Percentiles rank a stretch among this genome's conserved stretches.
Evolutionary conservation across 1,284 basidiomycete genomes (phyloP).

Genomic region (Apiotrichum veenhuisii): DNA sequence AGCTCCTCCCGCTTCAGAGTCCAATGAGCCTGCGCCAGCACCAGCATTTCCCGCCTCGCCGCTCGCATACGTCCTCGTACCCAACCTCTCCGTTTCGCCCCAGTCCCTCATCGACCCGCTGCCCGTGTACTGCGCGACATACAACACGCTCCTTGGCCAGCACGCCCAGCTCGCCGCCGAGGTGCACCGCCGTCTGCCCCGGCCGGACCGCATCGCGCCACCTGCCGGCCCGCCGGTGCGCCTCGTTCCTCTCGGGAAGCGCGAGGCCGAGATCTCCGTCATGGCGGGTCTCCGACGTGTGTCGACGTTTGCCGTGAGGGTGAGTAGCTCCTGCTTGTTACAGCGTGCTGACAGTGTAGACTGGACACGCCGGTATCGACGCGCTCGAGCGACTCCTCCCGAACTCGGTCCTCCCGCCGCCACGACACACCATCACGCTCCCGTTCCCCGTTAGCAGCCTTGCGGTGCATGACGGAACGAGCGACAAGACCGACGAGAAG

Average conservation of each 20-base stretch:
- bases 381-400: constrained; percentile 30
- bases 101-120: constrained; percentile 37
- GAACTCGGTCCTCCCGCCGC: constrained; percentile 35
- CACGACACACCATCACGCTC: constrained; percentile 39
- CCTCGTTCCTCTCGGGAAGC: constrained; percentile 67
- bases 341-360: constrained; percentile 18
- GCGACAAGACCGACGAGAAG: background rate
- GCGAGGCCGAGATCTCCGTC: constrained; percentile 63
- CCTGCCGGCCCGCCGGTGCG: constrained; percentile 43
- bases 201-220: background rate
- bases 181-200: background rate
- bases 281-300: constrained; percentile 65
- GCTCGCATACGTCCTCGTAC: constrained; percentile 35
- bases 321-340: constrained; percentile 41
- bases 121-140: constrained; percentile 41
- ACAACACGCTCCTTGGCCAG: constrained; percentile 43
- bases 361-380: constrained; percentile 29
- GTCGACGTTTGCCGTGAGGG: constrained; percentile 63
- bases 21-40: background rate
- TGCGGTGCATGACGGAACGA: constrained; percentile 14
- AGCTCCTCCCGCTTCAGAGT: constrained; percentile 13
- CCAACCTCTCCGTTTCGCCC: constrained; percentile 38
- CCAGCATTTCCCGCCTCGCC: constrained; percentile 8
- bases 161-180: constrained; percentile 27
- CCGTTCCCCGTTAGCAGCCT: constrained; percentile 48